A percentile compares a stretch with the other conserved stretches of the same genome.
Conservation (phyloP, 1,284 basidiomycete genomes). For the Pterulicium gracile region DNA sequence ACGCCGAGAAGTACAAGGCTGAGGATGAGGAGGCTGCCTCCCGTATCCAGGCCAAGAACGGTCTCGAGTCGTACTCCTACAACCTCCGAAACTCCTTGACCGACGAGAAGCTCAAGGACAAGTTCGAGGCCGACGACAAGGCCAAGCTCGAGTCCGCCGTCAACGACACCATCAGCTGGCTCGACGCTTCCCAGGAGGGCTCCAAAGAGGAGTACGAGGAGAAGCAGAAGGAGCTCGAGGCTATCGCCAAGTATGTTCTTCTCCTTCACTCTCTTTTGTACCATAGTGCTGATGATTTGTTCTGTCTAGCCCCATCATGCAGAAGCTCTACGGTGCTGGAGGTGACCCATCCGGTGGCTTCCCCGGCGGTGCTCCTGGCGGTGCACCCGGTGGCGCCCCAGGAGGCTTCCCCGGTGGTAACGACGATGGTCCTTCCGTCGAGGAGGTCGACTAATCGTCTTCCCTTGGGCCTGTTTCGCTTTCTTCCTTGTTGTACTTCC, state of each 20-base stretch:
- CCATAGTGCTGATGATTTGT: constrained; percentile 8
- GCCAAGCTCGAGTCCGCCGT: constrained; percentile 75
- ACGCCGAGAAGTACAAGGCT: constrained; percentile 90
- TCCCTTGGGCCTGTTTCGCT: constrained; percentile 6
- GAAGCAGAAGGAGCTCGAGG: constrained; percentile 95
- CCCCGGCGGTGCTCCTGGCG: constrained; percentile 39
- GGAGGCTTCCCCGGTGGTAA: constrained; percentile 40
- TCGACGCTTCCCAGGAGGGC: constrained; percentile 84
- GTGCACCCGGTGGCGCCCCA: constrained; percentile 42
- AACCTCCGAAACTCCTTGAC: constrained; percentile 88
- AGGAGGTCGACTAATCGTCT: constrained; percentile 68
- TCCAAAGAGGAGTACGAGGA: constrained; percentile 94
- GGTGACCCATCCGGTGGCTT: constrained; percentile 50
- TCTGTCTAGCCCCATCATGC: constrained; percentile 72
- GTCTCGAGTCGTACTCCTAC: constrained; percentile 90
- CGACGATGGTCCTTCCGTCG: constrained; percentile 80
- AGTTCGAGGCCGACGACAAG: constrained; percentile 88
- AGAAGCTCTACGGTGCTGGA: constrained; percentile 77
- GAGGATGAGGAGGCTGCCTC: constrained; percentile 78
- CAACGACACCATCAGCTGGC: constrained; percentile 82
- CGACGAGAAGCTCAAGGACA: constrained; percentile 80
- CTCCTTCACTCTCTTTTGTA: constrained; percentile 1
- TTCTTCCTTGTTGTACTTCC: constrained; percentile 8
- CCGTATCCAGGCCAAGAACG: constrained; percentile 84
- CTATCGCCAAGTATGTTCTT: constrained; percentile 52